phyloP scores from a whole-genome alignment of 768 basidiomycete genomes.

The Termitomyces bulborhizus region DNA sequence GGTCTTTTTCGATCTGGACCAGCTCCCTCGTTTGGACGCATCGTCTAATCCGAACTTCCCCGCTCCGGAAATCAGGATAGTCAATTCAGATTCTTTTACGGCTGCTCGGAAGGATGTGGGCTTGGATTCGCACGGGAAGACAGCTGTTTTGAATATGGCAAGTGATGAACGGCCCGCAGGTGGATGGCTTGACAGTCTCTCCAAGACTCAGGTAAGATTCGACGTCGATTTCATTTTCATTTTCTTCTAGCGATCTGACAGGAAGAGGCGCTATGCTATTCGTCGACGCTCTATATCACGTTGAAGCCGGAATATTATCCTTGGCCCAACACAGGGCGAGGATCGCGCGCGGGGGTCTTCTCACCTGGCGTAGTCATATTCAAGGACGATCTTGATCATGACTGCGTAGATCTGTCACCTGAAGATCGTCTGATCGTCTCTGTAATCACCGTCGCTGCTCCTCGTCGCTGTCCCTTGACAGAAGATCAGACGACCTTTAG shows the following conservation, averaged over 20 bases:
- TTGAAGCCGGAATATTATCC: slow-evolving; percentile 36
- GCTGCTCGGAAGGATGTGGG: slow-evolving; percentile 26
- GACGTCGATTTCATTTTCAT: neutral
- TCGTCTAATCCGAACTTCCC: slow-evolving; percentile 11
- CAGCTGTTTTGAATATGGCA: slow-evolving; percentile 33
- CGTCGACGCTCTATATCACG: slow-evolving; percentile 37
- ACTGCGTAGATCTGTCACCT: slow-evolving; percentile 27
- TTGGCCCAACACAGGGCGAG: slow-evolving; percentile 39
- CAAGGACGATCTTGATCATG: slow-evolving; percentile 38
- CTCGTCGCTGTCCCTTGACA: slow-evolving; percentile 24
- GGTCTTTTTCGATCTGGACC: slow-evolving; percentile 18
- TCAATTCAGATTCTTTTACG: slow-evolving; percentile 33
- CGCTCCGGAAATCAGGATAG: slow-evolving; percentile 17
- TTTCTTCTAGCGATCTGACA: slow-evolving; percentile 3
- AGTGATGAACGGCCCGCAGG: slow-evolving; percentile 27
- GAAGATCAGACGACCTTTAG: slow-evolving; percentile 17
- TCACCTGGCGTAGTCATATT: slow-evolving; percentile 43
- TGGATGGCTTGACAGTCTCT: slow-evolving; percentile 23
- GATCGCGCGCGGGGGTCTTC: slow-evolving; percentile 32
- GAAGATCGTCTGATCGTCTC: slow-evolving; percentile 31
- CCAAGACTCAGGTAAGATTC: slow-evolving; percentile 24
- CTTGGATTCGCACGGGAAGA: slow-evolving; percentile 20
- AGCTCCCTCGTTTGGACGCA: slow-evolving; percentile 20
- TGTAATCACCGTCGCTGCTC: slow-evolving; percentile 42
- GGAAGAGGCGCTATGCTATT: slow-evolving; percentile 46